phyloP scores from a whole-genome alignment of 2,329 filamentous ascomycete genomes.

The Pyricularia grisea region DNA sequence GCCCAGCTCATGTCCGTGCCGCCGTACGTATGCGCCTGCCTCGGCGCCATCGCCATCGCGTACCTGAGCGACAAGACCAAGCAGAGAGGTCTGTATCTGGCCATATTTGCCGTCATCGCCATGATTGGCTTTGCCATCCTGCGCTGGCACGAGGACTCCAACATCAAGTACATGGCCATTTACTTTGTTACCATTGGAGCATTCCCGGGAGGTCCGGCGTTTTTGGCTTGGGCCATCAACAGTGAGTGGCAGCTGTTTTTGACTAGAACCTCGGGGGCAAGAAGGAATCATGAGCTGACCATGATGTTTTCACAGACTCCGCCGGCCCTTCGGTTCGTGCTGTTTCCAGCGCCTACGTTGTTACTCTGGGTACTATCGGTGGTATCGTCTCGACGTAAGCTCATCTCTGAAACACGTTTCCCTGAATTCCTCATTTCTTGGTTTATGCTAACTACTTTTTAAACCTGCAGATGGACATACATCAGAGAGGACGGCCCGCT shows the following conservation, averaged over 20 bases:
- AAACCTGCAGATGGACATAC: slow-evolving; percentile 38
- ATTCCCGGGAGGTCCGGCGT: slow-evolving; percentile 48
- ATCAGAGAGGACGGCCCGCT: slow-evolving; percentile 32
- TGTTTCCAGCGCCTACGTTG: slow-evolving; percentile 44
- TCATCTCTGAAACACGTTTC: not conserved
- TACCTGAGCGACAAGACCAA: slow-evolving; percentile 31
- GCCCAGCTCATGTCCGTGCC: slow-evolving; percentile 35
- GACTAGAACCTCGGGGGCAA: too few relatives aligned
- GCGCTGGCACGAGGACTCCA: slow-evolving; percentile 29
- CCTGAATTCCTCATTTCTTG: not conserved
- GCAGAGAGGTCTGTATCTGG: slow-evolving; percentile 30
- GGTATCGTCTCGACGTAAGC: slow-evolving; percentile 46
- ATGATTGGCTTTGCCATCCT: slow-evolving; percentile 43
- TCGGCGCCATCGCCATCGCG: slow-evolving; percentile 27
- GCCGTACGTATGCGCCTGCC: slow-evolving; percentile 30
- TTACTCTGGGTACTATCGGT: slow-evolving; percentile 43
- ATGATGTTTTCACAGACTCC: slow-evolving; percentile 25
- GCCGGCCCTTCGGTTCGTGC: slow-evolving; percentile 46
- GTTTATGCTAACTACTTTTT: slow-evolving; percentile 2
- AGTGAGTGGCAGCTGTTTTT: slow-evolving; percentile 21
- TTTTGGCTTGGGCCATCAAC: slow-evolving; percentile 49
- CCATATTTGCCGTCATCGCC: slow-evolving; percentile 28
- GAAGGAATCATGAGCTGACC: not conserved
- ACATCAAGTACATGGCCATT: slow-evolving; percentile 41
- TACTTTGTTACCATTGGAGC: slow-evolving; percentile 46